Evolutionary conservation across 139 green algal genomes (phyloP), one percentile per base, ranked within the genome.

Genomic region (Chlorella sp.): DNA sequence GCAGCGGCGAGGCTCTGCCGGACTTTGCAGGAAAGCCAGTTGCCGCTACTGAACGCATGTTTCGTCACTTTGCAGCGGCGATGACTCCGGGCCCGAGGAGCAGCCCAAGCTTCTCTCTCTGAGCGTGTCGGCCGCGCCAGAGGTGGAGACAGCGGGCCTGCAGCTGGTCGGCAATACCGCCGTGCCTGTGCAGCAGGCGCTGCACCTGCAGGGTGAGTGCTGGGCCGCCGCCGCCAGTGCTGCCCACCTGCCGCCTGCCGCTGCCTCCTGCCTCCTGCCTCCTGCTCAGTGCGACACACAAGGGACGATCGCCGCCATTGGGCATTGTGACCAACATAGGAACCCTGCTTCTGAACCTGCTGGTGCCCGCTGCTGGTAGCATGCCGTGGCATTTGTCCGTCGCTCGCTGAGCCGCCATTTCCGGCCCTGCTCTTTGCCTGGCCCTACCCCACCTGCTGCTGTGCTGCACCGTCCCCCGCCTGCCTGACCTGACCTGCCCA

Each of bases 91-190:
- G 5, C 19, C 3, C 22, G 53, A 84, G 68, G 36, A 84, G 39
- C 39, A 36, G 18, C 77, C 69, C 21, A 61, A 78, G 71, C 34
- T 85, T 36, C 53, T 91, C 57, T 9, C 76, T 68, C 60, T 79
- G 18, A 68, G 15, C 32, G 86, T 90, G 19, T 82, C 61, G 3
- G 37, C 87, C 30, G 87, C 87, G 4, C 87, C 87, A 1, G 87
- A 96, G 91, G 95, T 97, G n/a, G 92, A 96, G 76, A 95, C 93
- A 2, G 93, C 90, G 0, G 94, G 93, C 0, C 42, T 96, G 84
- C 91, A 92, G 30, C 90, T 97, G 39, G 90, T 94, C 9, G 90
- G 93, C 60, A 91, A 89, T 48, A 64, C 90, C 81, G 93, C 93
- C 0, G 81, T 93, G 2, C 32, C 91, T 3, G 76, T 90, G 5